Evolutionary conservation across 129 eudicot species (phyloP), one percentile per base, ranked within the genome.

Genomic region (Tanacetum coccineum): DNA sequence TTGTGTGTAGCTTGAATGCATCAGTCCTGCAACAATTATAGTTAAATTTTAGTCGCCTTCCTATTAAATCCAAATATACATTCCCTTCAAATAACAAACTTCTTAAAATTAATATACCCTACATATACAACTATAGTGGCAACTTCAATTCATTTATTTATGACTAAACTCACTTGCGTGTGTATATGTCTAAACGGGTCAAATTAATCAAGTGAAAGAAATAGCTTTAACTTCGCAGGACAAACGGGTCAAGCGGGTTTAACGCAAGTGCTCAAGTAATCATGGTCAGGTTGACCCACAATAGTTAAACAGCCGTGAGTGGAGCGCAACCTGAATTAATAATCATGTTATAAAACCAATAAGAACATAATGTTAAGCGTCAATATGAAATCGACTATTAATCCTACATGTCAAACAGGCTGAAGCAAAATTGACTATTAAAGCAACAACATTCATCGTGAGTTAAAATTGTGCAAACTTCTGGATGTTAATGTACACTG

Each of bases 251-350:
- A n/a, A n/a, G n/a, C n/a, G n/a, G n/a, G n/a, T n/a, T n/a, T n/a
- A n/a, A n/a, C n/a, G n/a, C n/a, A n/a, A n/a, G n/a, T n/a, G n/a
- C n/a, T n/a, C n/a, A n/a, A n/a, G n/a, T n/a, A n/a, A n/a, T n/a
- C n/a, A n/a, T n/a, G n/a, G n/a, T n/a, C n/a, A n/a, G n/a, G n/a
- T n/a, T n/a, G n/a, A n/a, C n/a, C n/a, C n/a, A n/a, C n/a, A n/a
- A n/a, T n/a, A n/a, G n/a, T 46, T 93, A 95, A 75, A 93, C 99
- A 52, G 99, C 96, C n/a, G 96, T 89, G 40, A 93, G 96, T 9
- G 96, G 99, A 52, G 99, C 95, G 58, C 82, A 82, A 58, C 99
- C 99, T 93, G 80, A 64, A 77, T 22, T 30, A 40, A 19, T 51
- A 48, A 56, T 9, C 44, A 72, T 20, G n/a, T n/a, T n/a, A n/a